These are phyloP conservation scores for Pichia sp. DNA, from an alignment of 1,139 yeast genomes.

Conservation along the genomic window DNA sequence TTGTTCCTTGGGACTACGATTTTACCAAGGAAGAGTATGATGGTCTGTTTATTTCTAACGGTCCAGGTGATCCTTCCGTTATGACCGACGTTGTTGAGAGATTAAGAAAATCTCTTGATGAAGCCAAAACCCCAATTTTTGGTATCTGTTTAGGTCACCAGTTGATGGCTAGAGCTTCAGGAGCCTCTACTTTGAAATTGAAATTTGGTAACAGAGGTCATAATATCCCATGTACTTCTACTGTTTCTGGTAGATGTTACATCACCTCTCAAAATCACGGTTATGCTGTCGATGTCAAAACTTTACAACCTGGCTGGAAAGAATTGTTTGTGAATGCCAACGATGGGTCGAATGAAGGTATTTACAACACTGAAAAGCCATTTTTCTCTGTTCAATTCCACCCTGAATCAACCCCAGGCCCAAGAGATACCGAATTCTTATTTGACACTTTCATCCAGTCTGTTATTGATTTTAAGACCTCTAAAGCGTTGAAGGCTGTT, in stretches of 20 bases:
- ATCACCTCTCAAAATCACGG: slow-evolving; percentile 99
- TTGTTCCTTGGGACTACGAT: slow-evolving; percentile 95
- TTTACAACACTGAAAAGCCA: slow-evolving; percentile 82
- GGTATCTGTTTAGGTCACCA: slow-evolving; percentile 99
- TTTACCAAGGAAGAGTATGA: slow-evolving; percentile 74
- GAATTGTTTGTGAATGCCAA: slow-evolving; percentile 94
- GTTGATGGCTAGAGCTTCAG: slow-evolving; percentile 90
- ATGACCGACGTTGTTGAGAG: slow-evolving; percentile 62
- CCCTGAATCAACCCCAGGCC: slow-evolving; percentile 99
- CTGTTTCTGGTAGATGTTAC: slow-evolving; percentile 93
- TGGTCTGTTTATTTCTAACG: slow-evolving; percentile 94
- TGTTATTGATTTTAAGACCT: slow-evolving; percentile 59
- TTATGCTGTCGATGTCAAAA: slow-evolving; percentile 83
- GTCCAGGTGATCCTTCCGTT: slow-evolving; percentile 98
- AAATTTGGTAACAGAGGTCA: slow-evolving; percentile 99
- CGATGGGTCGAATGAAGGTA: slow-evolving; percentile 98
- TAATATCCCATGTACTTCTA: slow-evolving; percentile 95
- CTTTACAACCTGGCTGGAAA: slow-evolving; percentile 80
- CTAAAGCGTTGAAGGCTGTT: slow-evolving; percentile 60
- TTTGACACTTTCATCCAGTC: slow-evolving; percentile 89
- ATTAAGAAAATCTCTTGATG: slow-evolving; percentile 52
- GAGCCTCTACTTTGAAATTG: slow-evolving; percentile 86
- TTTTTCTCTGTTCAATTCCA: slow-evolving; percentile 99
- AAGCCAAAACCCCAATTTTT: slow-evolving; percentile 73
- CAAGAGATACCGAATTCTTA: slow-evolving; percentile 96